Percentiles rank a stretch among this genome's conserved stretches.
phyloP scores from a whole-genome alignment of 306 rosid genomes.

The Medicago truncatula region DNA sequence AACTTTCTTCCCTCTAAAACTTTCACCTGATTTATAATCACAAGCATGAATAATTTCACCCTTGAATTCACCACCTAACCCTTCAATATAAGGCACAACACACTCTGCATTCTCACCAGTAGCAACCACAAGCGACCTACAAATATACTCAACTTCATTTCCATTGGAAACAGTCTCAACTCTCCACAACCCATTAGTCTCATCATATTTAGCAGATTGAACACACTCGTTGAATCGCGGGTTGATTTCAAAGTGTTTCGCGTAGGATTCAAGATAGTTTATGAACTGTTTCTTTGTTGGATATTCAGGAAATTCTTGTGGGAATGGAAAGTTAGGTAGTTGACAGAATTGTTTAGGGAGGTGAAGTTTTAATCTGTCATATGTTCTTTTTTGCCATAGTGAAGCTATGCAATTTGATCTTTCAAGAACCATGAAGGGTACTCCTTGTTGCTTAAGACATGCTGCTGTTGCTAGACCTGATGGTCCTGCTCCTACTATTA shows the following conservation, averaged over 20 bases:
- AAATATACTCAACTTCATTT: slow-evolving; percentile 72
- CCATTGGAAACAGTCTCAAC: slow-evolving; percentile 57
- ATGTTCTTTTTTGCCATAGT: slow-evolving; percentile 87
- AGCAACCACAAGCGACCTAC: slow-evolving; percentile 86
- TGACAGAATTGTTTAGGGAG: slow-evolving; percentile 96
- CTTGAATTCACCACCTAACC: slow-evolving; percentile 59
- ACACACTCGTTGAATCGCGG: slow-evolving; percentile 83
- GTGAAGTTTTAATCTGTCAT: slow-evolving; percentile 87
- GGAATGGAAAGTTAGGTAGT: slow-evolving; percentile 81
- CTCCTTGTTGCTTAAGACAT: slow-evolving; percentile 81
- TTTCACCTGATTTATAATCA: slow-evolving; percentile 84
- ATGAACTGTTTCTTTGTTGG: slow-evolving; percentile 82
- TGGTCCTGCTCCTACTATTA: slow-evolving; percentile 94
- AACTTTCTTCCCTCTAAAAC: slow-evolving; percentile 76
- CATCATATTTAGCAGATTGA: slow-evolving; percentile 65
- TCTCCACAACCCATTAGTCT: slow-evolving; percentile 78
- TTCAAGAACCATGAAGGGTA: slow-evolving; percentile 80
- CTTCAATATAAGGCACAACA: slow-evolving; percentile 75
- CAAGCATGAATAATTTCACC: slow-evolving; percentile 76
- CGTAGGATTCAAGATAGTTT: slow-evolving; percentile 72
- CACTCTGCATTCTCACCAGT: slow-evolving; percentile 97
- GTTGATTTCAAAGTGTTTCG: slow-evolving; percentile 62
- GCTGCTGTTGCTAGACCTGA: slow-evolving; percentile 96
- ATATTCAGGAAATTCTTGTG: slow-evolving; percentile 77
- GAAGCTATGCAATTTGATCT: slow-evolving; percentile 90